These are phyloP conservation scores for Hypsizygus ulmarius DNA, from an alignment of 1,284 basidiomycete genomes.

Conservation along the genomic window DNA sequence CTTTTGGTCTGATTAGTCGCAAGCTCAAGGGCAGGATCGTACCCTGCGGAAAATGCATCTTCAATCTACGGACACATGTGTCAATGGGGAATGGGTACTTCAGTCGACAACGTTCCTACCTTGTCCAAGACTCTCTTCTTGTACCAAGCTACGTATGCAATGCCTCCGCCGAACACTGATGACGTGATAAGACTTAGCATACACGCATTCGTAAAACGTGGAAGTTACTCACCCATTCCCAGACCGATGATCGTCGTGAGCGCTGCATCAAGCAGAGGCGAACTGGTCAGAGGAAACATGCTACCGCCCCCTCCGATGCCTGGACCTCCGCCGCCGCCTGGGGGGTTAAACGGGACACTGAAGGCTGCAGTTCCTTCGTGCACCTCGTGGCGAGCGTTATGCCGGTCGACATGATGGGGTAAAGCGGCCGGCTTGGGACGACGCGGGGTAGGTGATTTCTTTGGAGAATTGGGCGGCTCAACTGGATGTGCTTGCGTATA, in stretches of 20 bases:
- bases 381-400: conserved; percentile 34
- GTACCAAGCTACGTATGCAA: conserved; percentile 75
- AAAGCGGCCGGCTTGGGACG: no score
- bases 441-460: conserved; percentile 10
- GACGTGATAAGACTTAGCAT: neutral
- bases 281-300: conserved; percentile 36
- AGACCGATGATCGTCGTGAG: conserved; percentile 61
- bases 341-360: conserved; percentile 40
- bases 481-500: conserved; percentile 11
- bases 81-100: neutral
- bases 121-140: conserved; percentile 78
- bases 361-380: conserved; percentile 36
- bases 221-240: conserved; percentile 47
- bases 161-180: conserved; percentile 66
- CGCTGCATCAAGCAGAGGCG: conserved; percentile 50
- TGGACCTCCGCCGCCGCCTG: conserved; percentile 34
- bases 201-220: neutral
- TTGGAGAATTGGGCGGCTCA: conserved; percentile 8
- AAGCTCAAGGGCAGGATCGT: conserved; percentile 79
- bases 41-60: conserved; percentile 60
- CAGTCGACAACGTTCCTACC: conserved; percentile 36
- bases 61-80: conserved; percentile 47
- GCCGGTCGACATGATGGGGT: conserved; percentile 5
- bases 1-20: conserved; percentile 45
- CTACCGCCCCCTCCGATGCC: conserved; percentile 30